phyloP scores from a whole-genome alignment of 768 basidiomycete species.

The Termitomyces sp. region DNA sequence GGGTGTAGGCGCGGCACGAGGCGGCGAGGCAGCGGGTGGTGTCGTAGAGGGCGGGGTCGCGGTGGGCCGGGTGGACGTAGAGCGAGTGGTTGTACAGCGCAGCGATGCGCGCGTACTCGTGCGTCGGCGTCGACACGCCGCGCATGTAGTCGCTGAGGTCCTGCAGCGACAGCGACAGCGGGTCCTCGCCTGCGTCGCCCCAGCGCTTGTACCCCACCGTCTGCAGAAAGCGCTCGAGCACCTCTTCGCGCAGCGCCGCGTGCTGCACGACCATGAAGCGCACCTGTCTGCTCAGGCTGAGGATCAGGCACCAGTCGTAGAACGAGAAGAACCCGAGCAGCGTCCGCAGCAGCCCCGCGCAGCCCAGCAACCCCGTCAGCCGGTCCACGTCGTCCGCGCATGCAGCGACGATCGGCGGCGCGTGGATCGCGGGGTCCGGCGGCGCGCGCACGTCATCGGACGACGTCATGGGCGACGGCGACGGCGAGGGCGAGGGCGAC shows the following conservation, averaged over 20 bases:
- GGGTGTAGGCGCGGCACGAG: conserved; percentile 70
- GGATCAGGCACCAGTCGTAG: conserved; percentile 63
- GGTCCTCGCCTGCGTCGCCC: conserved; percentile 46
- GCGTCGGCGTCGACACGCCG: conserved; percentile 69
- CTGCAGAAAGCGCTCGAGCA: conserved; percentile 62
- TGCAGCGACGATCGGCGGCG: conserved; percentile 28
- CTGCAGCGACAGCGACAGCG: conserved; percentile 58
- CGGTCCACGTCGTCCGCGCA: conserved; percentile 15
- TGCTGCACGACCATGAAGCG: conserved; percentile 42
- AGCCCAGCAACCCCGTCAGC: conserved; percentile 48
- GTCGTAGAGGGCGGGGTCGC: conserved; percentile 32
- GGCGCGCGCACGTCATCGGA: background rate
- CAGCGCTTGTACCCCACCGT: conserved; percentile 73
- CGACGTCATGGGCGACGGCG: background rate
- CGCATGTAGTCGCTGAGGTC: conserved; percentile 79
- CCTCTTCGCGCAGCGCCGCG: conserved; percentile 49
- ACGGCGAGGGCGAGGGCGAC: background rate
- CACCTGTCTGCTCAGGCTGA: conserved; percentile 49
- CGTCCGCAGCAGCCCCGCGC: conserved; percentile 43
- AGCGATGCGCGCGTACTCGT: conserved; percentile 64
- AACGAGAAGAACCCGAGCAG: conserved; percentile 65
- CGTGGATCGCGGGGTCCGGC: background rate
- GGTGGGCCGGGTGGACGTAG: conserved; percentile 31
- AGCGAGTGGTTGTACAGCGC: conserved; percentile 50
- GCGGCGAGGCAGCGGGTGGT: conserved; percentile 48